Conservation (phyloP, 2,329 filamentous ascomycete genomes). For the Aspergillus calidoustus region DNA sequence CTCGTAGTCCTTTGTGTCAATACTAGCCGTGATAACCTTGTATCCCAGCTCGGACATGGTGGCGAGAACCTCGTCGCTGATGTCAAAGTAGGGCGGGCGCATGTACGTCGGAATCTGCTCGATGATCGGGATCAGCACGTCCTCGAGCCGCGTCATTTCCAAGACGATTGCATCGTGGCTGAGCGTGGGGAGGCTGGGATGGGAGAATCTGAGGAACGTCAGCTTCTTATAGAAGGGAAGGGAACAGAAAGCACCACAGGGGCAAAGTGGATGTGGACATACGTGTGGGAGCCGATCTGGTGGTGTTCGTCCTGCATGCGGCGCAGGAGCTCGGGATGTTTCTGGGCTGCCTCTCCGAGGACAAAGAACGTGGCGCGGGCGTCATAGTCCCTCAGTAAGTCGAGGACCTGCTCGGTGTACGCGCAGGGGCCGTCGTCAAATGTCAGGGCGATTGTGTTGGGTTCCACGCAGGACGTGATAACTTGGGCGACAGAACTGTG, state of each 20-base stretch:
- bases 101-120: conserved; percentile 54
- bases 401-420: conserved; percentile 62
- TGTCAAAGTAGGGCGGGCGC: conserved; percentile 50
- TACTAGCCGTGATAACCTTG: conserved; percentile 47
- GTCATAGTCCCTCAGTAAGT: conserved; percentile 59
- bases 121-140: conserved; percentile 44
- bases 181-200: conserved; percentile 43
- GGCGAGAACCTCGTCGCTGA: conserved; percentile 34
- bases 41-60: conserved; percentile 49
- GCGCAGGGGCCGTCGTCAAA: conserved; percentile 68
- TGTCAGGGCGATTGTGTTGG: conserved; percentile 65
- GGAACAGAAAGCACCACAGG: not conserved
- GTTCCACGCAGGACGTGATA: conserved; percentile 41
- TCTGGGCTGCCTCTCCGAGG: conserved; percentile 43
- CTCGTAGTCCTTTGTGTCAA: conserved; percentile 51
- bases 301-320: conserved; percentile 45
- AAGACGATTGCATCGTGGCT: conserved; percentile 33
- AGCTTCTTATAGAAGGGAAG: not conserved
- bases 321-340: conserved; percentile 31
- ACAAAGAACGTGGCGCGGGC: conserved; percentile 70
- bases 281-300: conserved; percentile 54
- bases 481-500: conserved; percentile 50
- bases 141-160: conserved; percentile 50
- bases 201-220: conserved; percentile 39
- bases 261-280: conserved; percentile 11